Percentiles rank a stretch among this genome's conserved stretches.
phyloP scores from a whole-genome alignment of 805 yeast genomes.

The Ogataea neopini region DNA sequence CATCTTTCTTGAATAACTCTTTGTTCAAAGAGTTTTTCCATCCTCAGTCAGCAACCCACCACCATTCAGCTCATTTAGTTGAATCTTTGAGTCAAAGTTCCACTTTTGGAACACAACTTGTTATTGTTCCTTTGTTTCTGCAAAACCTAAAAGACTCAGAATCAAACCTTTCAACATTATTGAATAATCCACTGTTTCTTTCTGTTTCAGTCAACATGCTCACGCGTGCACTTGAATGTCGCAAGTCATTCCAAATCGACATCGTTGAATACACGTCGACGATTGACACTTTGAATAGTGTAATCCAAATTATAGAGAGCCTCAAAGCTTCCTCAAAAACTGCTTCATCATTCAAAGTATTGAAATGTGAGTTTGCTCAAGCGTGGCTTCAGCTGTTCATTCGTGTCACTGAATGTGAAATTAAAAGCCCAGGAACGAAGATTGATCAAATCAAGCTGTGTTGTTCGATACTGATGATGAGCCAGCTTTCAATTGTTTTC shows the following conservation, averaged over 20 bases:
- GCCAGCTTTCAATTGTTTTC: conserved; percentile 14
- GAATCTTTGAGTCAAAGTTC: neutral
- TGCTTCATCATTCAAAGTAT: conserved; percentile 9
- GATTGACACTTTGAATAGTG: conserved; percentile 9
- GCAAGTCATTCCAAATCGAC: conserved; percentile 12
- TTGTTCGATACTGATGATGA: conserved; percentile 27
- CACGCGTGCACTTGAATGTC: conserved; percentile 8
- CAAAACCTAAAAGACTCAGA: neutral
- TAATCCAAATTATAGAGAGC: conserved; percentile 6
- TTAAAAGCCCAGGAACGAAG: conserved; percentile 1
- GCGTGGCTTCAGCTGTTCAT: conserved; percentile 19
- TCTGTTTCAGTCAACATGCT: conserved; percentile 8
- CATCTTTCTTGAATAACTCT: neutral
- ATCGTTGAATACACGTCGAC: conserved; percentile 5
- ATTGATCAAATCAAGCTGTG: conserved; percentile 19
- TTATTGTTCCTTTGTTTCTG: neutral
- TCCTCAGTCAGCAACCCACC: neutral
- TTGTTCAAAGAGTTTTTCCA: neutral
- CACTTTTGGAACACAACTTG: neutral
- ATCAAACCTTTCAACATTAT: neutral
- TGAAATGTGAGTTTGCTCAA: conserved; percentile 22
- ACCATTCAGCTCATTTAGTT: neutral
- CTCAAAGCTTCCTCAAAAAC: neutral
- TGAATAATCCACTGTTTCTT: neutral
- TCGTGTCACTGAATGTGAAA: conserved; percentile 13